phyloP scores from a whole-genome alignment of 352 stramenopile genomes.

The Plasmopara viticola region DNA sequence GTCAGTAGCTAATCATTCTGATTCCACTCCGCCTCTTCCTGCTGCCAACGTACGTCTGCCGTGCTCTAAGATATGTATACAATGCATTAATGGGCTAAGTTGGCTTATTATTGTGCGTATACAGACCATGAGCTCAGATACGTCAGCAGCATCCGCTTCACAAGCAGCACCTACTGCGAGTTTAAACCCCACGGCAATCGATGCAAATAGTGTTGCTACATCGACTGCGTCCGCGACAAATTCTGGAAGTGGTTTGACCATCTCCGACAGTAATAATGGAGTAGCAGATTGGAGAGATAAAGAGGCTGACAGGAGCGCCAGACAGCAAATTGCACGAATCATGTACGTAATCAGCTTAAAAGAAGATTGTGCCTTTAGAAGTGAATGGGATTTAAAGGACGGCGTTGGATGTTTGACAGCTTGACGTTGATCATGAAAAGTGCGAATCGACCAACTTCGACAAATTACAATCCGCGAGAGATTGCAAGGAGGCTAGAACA shows the following conservation, averaged over 20 bases:
- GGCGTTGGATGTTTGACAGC: slow-evolving; percentile 25
- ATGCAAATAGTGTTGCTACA: background rate
- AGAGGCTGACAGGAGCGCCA: slow-evolving; percentile 65
- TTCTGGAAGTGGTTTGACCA: slow-evolving; percentile 1
- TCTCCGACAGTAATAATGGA: slow-evolving; percentile 12
- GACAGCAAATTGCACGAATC: slow-evolving; percentile 84
- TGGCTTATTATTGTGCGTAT: background rate
- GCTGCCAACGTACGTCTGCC: slow-evolving; percentile 26
- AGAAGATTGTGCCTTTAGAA: background rate
- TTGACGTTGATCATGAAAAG: slow-evolving; percentile 89
- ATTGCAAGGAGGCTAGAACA: slow-evolving; percentile 81
- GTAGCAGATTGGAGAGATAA: slow-evolving; percentile 79
- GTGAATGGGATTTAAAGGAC: background rate
- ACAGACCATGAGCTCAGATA: slow-evolving; percentile 28
- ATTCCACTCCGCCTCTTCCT: slow-evolving; percentile 26
- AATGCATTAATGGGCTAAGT: no score
- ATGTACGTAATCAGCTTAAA: slow-evolving; percentile 49
- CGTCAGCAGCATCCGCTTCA: slow-evolving; percentile 14
- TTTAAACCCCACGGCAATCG: slow-evolving; percentile 17
- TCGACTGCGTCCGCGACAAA: background rate
- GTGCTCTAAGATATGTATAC: background rate
- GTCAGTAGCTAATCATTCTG: slow-evolving; percentile 28
- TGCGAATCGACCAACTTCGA: slow-evolving; percentile 74
- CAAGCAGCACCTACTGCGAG: slow-evolving; percentile 12
- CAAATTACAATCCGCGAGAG: slow-evolving; percentile 86